Base-by-base conservation (phyloP, 352 stramenopile species). In the Stephanocyclus meneghinianus region DNA sequence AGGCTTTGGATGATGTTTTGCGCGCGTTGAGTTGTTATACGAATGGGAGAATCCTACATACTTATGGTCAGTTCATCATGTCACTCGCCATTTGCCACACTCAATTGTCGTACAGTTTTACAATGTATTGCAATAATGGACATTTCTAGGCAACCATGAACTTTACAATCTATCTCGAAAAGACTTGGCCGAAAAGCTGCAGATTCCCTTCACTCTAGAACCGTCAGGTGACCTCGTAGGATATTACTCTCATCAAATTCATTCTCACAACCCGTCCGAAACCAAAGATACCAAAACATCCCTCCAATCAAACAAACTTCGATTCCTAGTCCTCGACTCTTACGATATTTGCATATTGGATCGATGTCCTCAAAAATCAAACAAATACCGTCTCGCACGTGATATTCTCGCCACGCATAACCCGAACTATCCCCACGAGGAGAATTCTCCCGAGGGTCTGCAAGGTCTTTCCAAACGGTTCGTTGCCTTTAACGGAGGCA, bases 91-190 rank as follows among this genome's bases (percentile, higher is more conserved):
- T 53, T 53, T 16, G 45, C n/a, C 13, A 21, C 3, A 6, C 45
- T 21, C 45, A 21, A 21, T 53, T 53, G 6, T 0, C 35, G 0
- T 9, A 40, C 7, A 40, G 0, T 9, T 40, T 40, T 8, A 40
- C 35, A 40, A 6, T 55, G 4, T 55, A 6, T 55, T 21, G 47
- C 47, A 55, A 55, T 2, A 1, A 55, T 55, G 18, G 18, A 15
- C 47, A 40, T 59, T 59, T 59, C 3, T n/a, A 71, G 63, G 89
- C 10, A 94, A 94, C 72, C 89, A 94, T 69, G 87, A 89, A 78
- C 66, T 94, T 21, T 94, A 94, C 82, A 93, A 91, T 81, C 51
- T 94, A 10, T 80, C 85, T 56, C 64, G 89, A 48, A 7, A 76
- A 32, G 57, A 76, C 32, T 45, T 94, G 8, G 63, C 47, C 35